These are phyloP conservation scores for Sanghuangporus sanghuang DNA, from an alignment of 1,284 basidiomycete species.

Conservation along the genomic window DNA sequence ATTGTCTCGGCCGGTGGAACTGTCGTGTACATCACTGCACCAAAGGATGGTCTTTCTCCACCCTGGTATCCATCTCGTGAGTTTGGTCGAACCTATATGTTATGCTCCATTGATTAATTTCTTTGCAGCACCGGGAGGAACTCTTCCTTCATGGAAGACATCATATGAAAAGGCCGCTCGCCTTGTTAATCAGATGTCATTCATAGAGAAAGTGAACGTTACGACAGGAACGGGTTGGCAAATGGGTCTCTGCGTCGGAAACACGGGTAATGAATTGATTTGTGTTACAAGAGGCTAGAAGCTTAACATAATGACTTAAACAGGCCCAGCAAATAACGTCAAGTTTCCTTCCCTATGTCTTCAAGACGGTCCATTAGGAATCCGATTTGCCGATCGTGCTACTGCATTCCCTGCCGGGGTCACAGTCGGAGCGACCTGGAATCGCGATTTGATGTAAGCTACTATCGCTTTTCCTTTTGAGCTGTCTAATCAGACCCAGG, in stretches of 20 bases:
- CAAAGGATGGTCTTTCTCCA: constrained; percentile 14
- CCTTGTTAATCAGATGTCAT: constrained; percentile 16
- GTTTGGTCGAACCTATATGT: background rate
- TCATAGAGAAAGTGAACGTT: constrained; percentile 17
- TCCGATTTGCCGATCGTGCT: constrained; percentile 25
- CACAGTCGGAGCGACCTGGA: constrained; percentile 51
- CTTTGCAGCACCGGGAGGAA: constrained; percentile 13
- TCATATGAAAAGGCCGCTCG: constrained; percentile 14
- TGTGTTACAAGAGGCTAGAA: background rate
- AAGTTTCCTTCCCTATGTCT: constrained; percentile 21
- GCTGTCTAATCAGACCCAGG: background rate
- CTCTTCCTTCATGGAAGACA: constrained; percentile 10
- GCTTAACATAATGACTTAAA: background rate
- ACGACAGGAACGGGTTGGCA: constrained; percentile 19
- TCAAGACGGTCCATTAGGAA: constrained; percentile 35
- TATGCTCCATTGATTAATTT: background rate
- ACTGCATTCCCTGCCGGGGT: constrained; percentile 46
- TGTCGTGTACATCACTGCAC: constrained; percentile 1
- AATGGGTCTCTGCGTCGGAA: constrained; percentile 18
- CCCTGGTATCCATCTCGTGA: constrained; percentile 18
- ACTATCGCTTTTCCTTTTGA: background rate
- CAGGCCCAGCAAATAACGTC: constrained; percentile 14
- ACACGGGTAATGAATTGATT: constrained; percentile 9
- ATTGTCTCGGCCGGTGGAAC: background rate
- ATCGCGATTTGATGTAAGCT: constrained; percentile 35